Base-by-base conservation (phyloP, 345 rosid genomes). In the Iberis pinnata region DNA sequence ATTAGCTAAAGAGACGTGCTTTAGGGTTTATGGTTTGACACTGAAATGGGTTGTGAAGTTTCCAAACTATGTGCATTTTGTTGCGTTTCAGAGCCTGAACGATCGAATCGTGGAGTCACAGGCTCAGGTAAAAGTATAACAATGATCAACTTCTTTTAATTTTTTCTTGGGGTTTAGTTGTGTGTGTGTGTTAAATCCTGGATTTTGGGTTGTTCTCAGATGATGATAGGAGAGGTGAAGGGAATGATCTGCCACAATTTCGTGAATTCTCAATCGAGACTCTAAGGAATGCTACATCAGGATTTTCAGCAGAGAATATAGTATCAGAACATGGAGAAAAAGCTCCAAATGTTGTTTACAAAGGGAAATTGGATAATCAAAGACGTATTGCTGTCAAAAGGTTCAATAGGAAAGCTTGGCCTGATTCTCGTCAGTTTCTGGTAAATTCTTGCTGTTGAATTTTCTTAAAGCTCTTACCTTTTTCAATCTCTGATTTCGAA, bases 281-380 rank as follows among this genome's bases (percentile, higher is more conserved):
- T 17, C 75, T 90, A 7, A 82, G 77, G 73, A 79, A 73, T 63
- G 98, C 96, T 0, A 87, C 98, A 6, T 87, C 92, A 18, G 95
- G 98, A 37, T 90, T 90, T 65, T 81, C 96, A 0, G 73, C 72
- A 11, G 95, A 84, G 69, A 90, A 90, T 48, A 90, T 90, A 53
- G 92, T 90, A 40, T 87, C 95, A 24, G 98, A 90, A 55, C 96
- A 87, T 66, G 96, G 96, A 13, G 96, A 87, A 55, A 90, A 81
- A 74, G 98, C 96, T 63, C 98, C 96, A 13, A 90, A 90, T 64
- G 88, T 87, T 68, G 96, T 90, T 41, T 90, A 84, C 51, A 87
- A 77, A 64, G 98, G 98, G 48, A 90, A 90, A 70, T 60, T 90
- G 53, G 95, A 84, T 53, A 82, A 78, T 68, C 82, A 78, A 60